Evolutionary conservation across 352 stramenopile genomes (phyloP), one percentile per base, ranked within the genome.

Genomic region (Phytophthora boehmeriae): DNA sequence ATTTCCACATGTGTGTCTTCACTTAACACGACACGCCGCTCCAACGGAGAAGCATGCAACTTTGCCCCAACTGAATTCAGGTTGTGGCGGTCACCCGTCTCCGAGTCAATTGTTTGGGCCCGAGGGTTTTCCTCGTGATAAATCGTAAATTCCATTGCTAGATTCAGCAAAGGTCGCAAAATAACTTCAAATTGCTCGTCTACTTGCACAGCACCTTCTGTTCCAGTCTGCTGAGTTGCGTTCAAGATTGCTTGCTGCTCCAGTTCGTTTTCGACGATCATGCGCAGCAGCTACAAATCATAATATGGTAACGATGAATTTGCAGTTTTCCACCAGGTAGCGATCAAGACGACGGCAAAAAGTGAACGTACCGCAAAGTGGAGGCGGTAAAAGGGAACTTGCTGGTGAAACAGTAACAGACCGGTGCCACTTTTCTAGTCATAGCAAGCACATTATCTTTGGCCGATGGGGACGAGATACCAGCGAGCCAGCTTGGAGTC

Each of bases 361-460:
- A 38, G 16, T 16, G 54, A 36, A 43, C 57, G 43, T 53, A 95
- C 86, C 59, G 78, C 66, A 61, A 93, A 95, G 50, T 95, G 83
- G 13, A 95, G 76, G 11, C 85, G 85, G 60, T 95, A 95, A 67
- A 95, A 92, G 86, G 86, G 44, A 93, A 95, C 28, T 95, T 95
- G 76, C 84, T 92, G 9, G 85, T 95, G 48, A 95, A 84, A 53
- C 84, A 95, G 48, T 88, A 95, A 58, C 84, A 93, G 2, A 89
- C 65, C 1, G 86, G 84, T 10, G 84, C 84, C 34, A 95, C 68
- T 41, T 55, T 63, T 5, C 41, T 63, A 20, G 53, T 68, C 58
- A 58, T 72, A 11, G 36, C 45, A 5, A 50, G 45, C 23, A 42
- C 23, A 5, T 27, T 52, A 34, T n/a, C 51, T 54, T 62, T 64